A percentile compares a stretch with the other conserved stretches of the same genome.
Evolutionary conservation across 495 filamentous ascomycete genomes (phyloP).

Genomic region (Penicillium desertorum): DNA sequence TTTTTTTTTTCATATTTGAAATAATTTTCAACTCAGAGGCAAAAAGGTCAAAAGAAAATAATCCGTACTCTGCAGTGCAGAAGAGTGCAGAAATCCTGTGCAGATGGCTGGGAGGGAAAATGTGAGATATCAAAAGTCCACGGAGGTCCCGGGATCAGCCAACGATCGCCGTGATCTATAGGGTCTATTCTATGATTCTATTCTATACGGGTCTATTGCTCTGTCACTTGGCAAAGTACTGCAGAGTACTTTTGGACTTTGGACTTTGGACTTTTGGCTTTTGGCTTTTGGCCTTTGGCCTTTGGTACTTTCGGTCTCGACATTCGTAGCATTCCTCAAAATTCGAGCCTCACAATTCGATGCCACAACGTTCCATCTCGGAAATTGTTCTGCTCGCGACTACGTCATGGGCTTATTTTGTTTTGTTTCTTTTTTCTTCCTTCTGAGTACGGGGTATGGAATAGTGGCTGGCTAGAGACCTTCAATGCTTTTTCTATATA

Average conservation of each 20-base stretch:
- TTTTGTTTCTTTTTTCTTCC: not conserved
- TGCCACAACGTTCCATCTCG: slow-evolving; percentile 22
- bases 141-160: slow-evolving; percentile 23
- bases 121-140: slow-evolving; percentile 32
- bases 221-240: slow-evolving; percentile 1
- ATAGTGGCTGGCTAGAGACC: not conserved
- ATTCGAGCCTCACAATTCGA: slow-evolving; percentile 18
- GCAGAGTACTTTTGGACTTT: slow-evolving; percentile 1
- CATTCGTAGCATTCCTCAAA: slow-evolving; percentile 22
- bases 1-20: not conserved
- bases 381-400: slow-evolving; percentile 6
- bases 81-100: slow-evolving; percentile 17
- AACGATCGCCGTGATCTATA: slow-evolving; percentile 7
- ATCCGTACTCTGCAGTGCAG: not conserved
- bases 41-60: not conserved
- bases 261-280: too few species aligned
- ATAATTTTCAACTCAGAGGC: not conserved
- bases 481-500: not conserved
- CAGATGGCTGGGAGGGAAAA: slow-evolving; percentile 26
- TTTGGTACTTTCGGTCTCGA: too few species aligned
- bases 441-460: too few species aligned
- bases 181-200: not conserved
- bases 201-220: slow-evolving; percentile 5
- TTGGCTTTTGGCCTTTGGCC: too few species aligned
- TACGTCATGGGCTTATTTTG: slow-evolving; percentile 6